Base-by-base conservation (phyloP, 2,329 filamentous ascomycete species). In the Exophiala dermatitidis region DNA sequence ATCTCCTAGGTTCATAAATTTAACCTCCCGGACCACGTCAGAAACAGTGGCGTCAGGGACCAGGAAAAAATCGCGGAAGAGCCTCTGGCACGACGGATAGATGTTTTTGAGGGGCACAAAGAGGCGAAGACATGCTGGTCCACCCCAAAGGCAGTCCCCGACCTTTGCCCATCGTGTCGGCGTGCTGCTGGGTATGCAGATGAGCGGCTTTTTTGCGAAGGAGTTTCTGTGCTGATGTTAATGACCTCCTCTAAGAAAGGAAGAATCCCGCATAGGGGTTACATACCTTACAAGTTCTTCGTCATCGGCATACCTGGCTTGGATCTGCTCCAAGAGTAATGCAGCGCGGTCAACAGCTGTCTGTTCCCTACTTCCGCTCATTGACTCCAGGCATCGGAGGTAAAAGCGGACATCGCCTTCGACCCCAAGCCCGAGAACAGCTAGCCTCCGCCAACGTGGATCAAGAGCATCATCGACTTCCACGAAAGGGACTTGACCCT, bases 51-150 rank as follows among this genome's bases (percentile, higher is more conserved):
- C 48, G 12, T 50, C 40, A 3, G 48, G 30, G 26, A 44, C 19
- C 10, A 34, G 30, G 48, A 50, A 50, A 32, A 50, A 50, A 12
- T 50, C 48, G 19, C 48, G 48, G 33, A 50, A 50, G 10, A 50
- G 40, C 30, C 48, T 29, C 40, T 50, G 48, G 10, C 48, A 50
- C n/a, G 40, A 50, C n/a, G 48, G 48, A 28, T 50, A 50, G 19
- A 44, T 31, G 40, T 50, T 43, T 32, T 50, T 44, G 12, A 50
- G 48, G 26, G 48, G 38, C 28, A 50, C 48, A 50, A 50, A 50
- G 12, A 30, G 48, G 10, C 48, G 48, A 33, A 50, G 48, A 10
- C 48, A 50, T 44, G 43, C 48, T 9, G 48, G 48, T 6, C 48
- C 48, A 30, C 26, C 26, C 48, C 48, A 50, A 7, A 50, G 33